Conservation (phyloP, 2,329 filamentous ascomycete genomes). For the Nemania serpens region DNA sequence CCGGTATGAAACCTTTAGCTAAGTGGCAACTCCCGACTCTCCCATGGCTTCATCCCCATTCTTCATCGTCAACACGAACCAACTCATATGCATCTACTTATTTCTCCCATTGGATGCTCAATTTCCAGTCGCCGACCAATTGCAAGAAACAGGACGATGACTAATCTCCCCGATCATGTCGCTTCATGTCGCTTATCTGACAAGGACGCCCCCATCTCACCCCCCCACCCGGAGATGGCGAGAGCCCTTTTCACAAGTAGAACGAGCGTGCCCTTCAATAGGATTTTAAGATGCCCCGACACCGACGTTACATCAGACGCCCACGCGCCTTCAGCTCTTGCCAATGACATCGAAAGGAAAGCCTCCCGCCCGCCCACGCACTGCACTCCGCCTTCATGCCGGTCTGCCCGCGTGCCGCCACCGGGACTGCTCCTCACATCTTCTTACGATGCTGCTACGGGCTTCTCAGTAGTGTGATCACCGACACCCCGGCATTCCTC, state of each 20-base stretch:
- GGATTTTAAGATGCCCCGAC: constrained; percentile 18
- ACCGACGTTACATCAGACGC: constrained; percentile 27
- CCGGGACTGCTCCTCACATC: constrained; percentile 8
- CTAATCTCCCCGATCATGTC: neutral
- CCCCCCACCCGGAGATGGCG: constrained; percentile 8
- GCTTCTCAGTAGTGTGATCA: neutral
- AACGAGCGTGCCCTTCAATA: constrained; percentile 7
- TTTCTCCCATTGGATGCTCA: no score
- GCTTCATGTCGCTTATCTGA: constrained; percentile 12
- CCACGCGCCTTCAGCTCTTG: constrained; percentile 9
- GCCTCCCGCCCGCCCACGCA: constrained; percentile 1
- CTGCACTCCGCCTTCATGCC: constrained; percentile 13
- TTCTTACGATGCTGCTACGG: constrained; percentile 11
- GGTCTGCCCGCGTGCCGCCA: constrained; percentile 19
- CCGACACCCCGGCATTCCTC: constrained; percentile 1
- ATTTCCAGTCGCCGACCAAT: constrained; percentile 12
- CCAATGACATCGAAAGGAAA: constrained; percentile 18
- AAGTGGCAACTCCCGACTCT: no score
- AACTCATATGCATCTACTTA: no score
- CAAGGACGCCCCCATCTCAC: constrained; percentile 6
- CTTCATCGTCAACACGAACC: no score
- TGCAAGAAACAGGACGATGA: neutral
- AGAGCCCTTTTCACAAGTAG: constrained; percentile 6
- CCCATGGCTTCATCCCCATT: no score
- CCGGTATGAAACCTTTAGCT: no score